phyloP scores from a whole-genome alignment of 2,329 filamentous ascomycete genomes.

The Penicillium sp. region DNA sequence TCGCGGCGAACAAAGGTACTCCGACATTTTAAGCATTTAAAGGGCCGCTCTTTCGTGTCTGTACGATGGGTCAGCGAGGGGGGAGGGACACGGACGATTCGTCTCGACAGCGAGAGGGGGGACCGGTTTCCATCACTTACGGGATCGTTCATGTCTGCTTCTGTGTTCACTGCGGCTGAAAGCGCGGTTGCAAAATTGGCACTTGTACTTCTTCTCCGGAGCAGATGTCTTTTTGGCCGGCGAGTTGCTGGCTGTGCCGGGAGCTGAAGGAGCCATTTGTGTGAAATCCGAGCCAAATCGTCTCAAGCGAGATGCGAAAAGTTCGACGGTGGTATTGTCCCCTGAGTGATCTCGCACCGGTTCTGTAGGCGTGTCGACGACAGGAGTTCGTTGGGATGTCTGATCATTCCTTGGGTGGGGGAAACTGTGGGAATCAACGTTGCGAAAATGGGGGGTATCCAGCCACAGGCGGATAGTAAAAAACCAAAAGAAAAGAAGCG shows the following conservation, averaged over 20 bases:
- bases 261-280: conserved; percentile 52
- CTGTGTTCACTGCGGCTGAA: conserved; percentile 98
- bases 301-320: conserved; percentile 32
- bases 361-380: conserved; percentile 48
- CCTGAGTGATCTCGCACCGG: conserved; percentile 47
- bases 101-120: background rate
- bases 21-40: conserved; percentile 97
- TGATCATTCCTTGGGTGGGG: conserved; percentile 50
- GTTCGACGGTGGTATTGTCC: conserved; percentile 41
- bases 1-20: conserved; percentile 98
- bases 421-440: conserved; percentile 23
- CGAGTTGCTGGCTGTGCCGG: conserved; percentile 69
- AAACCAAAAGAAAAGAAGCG: conserved; percentile 20
- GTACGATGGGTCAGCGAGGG: conserved; percentile 15
- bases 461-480: conserved; percentile 44
- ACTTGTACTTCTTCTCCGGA: conserved; percentile 99
- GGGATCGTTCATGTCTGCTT: conserved; percentile 94
- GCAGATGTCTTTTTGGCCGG: conserved; percentile 81
- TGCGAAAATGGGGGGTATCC: conserved; percentile 36
- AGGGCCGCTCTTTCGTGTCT: conserved; percentile 99
- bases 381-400: conserved; percentile 44
- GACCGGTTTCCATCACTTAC: conserved; percentile 65
- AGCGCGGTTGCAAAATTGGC: conserved; percentile 96
- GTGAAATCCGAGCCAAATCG: conserved; percentile 22
- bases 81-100: background rate